Evolutionary conservation across 2,329 filamentous ascomycete genomes (phyloP), one percentile per base, ranked within the genome.

Genomic region (Cladophialophora carrionii): DNA sequence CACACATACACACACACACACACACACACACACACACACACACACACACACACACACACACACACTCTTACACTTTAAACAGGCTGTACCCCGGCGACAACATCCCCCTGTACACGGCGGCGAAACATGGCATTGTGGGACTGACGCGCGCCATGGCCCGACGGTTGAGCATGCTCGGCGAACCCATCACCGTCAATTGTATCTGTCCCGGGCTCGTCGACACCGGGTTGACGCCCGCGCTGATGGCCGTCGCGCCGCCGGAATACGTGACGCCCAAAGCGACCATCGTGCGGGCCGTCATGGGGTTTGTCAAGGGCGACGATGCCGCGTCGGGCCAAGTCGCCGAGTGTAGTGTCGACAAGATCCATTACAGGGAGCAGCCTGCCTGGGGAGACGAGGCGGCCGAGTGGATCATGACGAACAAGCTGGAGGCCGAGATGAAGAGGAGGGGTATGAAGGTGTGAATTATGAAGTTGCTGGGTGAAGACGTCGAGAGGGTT

Each of bases 41-140:
- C 12, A n/a, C 37, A 43, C 8, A 6, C 17, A 43, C 37, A n/a
- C 4, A 43, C n/a, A 41, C 12, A n/a, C 37, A 43, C 8, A 6
- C 17, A 43, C 37, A n/a, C 4, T n/a, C 58, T 61, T 31, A 43
- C 43, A 12, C 10, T 4, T 20, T 46, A 7, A 41, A 5, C 51
- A 61, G 58, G 17, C n/a, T 61, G 2, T 61, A 61, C 43, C 58
- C 58, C 20, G 58, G 58, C n/a, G 58, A 54, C 51, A 55, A n/a
- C 14, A 55, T 61, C 8, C 58, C 58, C 10, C 24, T 61, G 1
- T 61, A 61, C 34, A 61, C 58, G 0, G 58, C 58, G 6, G 58
- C 58, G 6, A 61, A 61, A 26, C 58, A 61, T 12, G 58, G 58
- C 5, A 48, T 61, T 22, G 58, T 61, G 3, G 58, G 58, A 1